Evolutionary conservation across 2,329 filamentous ascomycete genomes (phyloP).

Genomic region (Rugonectria rugulosa): DNA sequence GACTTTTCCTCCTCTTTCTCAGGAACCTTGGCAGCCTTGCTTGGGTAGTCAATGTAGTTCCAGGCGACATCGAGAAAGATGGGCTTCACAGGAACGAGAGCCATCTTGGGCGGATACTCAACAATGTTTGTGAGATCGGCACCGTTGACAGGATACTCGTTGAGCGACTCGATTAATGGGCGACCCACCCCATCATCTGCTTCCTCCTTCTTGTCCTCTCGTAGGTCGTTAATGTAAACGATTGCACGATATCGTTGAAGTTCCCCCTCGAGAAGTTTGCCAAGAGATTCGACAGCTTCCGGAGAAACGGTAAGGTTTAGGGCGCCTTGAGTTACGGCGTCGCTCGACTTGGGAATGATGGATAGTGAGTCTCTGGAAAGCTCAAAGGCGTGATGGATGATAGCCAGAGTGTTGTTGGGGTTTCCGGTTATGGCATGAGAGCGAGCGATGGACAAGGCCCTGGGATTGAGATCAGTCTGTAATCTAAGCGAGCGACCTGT

Average conservation of each 20-base stretch:
- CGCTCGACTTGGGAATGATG: conserved; percentile 50
- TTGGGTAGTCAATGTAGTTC: conserved; percentile 96
- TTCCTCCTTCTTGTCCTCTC: conserved; percentile 57
- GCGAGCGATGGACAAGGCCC: conserved; percentile 83
- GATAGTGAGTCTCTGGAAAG: conserved; percentile 64
- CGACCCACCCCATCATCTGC: conserved; percentile 29
- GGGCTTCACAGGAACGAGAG: conserved; percentile 89
- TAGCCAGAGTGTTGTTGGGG: conserved; percentile 81
- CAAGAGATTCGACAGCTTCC: conserved; percentile 65
- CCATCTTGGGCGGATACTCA: conserved; percentile 83
- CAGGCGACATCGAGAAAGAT: conserved; percentile 96
- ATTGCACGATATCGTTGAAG: conserved; percentile 84
- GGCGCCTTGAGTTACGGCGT: conserved; percentile 48
- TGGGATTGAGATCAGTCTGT: conserved; percentile 44
- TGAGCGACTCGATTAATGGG: conserved; percentile 77
- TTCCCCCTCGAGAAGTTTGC: conserved; percentile 70
- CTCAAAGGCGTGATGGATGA: conserved; percentile 76
- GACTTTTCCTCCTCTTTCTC: conserved; percentile 38
- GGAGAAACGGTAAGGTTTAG: conserved; percentile 73
- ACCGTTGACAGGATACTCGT: conserved; percentile 74
- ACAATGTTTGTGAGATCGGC: conserved; percentile 84
- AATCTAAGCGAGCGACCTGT: background rate
- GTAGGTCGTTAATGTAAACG: conserved; percentile 78
- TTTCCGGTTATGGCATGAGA: conserved; percentile 80
- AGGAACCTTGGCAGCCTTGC: conserved; percentile 52